A percentile compares a stretch with the other conserved stretches of the same genome.
Conservation (phyloP, 129 eudicot species). For the Smallanthus sonchifolius region DNA sequence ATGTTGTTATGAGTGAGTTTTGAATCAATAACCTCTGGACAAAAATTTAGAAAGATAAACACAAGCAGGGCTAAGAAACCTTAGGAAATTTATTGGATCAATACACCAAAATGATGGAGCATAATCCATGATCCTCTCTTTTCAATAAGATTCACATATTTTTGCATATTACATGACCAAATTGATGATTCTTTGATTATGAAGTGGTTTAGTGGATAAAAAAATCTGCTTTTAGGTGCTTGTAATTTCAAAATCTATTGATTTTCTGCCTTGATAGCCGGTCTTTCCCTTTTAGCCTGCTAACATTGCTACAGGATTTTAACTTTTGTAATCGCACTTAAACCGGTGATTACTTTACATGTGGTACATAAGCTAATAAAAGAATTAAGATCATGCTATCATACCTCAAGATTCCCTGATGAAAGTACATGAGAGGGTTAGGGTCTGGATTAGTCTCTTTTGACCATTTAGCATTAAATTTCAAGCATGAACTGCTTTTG, state of each 20-base stretch:
- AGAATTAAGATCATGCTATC: conserved; percentile 1
- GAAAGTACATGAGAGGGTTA: background rate
- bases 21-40: background rate
- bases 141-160: background rate
- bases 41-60: background rate
- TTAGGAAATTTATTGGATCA: background rate
- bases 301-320: background rate
- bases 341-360: background rate
- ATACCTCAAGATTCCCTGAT: background rate
- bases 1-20: background rate
- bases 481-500: background rate
- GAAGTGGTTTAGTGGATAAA: conserved; percentile 5
- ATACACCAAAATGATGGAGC: background rate
- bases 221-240: background rate
- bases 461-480: background rate
- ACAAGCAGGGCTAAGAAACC: background rate
- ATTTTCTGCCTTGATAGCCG: background rate
- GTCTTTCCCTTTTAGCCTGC: background rate
- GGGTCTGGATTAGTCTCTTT: conserved; percentile 6
- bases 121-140: background rate
- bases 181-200: background rate
- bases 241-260: background rate
- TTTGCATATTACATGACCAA: background rate
- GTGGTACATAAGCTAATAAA: conserved; percentile 5
- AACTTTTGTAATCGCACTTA: background rate